Evolutionary conservation across 192 early-diverging fungal genomes (phyloP).

Genomic region (Backusella tarrabulga): DNA sequence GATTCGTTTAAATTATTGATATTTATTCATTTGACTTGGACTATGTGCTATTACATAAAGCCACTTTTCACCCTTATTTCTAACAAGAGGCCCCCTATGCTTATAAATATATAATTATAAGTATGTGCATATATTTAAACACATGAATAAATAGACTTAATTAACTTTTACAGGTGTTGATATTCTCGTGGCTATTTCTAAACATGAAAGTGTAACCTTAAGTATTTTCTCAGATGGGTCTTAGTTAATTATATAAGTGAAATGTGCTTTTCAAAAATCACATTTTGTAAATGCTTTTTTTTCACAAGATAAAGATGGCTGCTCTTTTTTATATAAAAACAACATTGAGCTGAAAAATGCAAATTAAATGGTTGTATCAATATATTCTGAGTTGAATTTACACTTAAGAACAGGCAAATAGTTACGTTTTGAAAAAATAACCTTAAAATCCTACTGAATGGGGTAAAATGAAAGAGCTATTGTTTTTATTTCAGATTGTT

Average conservation of each 20-base stretch:
- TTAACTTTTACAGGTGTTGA: neutral
- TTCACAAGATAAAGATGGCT: neutral
- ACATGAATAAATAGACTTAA: neutral
- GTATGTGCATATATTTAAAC: neutral
- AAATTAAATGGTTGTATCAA: neutral
- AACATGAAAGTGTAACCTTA: neutral
- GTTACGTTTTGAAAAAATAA: neutral
- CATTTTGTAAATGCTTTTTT: neutral
- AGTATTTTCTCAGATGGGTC: neutral
- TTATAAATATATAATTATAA: neutral
- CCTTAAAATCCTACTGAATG: neutral
- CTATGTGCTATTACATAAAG: neutral
- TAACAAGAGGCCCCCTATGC: neutral
- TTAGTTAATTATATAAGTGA: neutral
- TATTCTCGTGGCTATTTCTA: slow-evolving; percentile 4
- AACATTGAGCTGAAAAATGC: too few species aligned
- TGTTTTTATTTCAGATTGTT: neutral
- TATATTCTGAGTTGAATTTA: neutral
- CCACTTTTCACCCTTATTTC: neutral
- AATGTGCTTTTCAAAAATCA: neutral
- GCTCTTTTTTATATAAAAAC: neutral
- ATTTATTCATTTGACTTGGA: neutral
- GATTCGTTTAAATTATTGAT: neutral
- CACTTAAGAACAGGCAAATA: neutral
- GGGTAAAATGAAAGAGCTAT: neutral